phyloP scores from a whole-genome alignment of 148 eudicot genomes.

The Persicaria maculosa region DNA sequence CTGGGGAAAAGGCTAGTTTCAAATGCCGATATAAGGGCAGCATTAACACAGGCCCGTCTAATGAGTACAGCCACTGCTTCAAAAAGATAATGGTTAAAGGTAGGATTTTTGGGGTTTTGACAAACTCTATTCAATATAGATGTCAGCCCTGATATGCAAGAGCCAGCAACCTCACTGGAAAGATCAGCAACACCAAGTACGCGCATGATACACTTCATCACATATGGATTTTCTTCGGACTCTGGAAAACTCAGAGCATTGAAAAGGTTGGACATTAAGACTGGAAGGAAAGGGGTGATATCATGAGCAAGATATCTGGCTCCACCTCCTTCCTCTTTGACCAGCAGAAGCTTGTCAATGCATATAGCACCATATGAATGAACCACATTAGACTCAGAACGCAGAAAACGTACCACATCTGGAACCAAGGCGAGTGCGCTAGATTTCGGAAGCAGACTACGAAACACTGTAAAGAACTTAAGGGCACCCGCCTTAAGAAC shows the following conservation, averaged over 20 bases:
- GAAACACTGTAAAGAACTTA: constrained; percentile 77
- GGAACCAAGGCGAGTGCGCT: constrained; percentile 65
- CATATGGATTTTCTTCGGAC: constrained; percentile 93
- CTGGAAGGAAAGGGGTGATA: constrained; percentile 47
- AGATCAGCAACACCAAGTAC: constrained; percentile 88
- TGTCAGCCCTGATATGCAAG: constrained; percentile 65
- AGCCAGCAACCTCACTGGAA: constrained; percentile 61
- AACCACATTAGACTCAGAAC: constrained; percentile 82
- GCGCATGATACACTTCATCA: constrained; percentile 97
- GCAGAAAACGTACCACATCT: constrained; percentile 68
- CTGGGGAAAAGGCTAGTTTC: constrained; percentile 73
- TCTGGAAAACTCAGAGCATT: constrained; percentile 70
- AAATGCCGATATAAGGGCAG: constrained; percentile 64
- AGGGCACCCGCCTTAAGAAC: constrained; percentile 89
- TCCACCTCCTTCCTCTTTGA: constrained; percentile 68
- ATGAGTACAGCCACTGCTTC: constrained; percentile 85
- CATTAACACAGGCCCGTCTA: constrained; percentile 66
- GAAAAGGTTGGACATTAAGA: constrained; percentile 73
- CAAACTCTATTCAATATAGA: constrained; percentile 70
- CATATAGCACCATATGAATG: constrained; percentile 93
- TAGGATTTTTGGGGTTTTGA: constrained; percentile 83
- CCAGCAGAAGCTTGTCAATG: constrained; percentile 79
- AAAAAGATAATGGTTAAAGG: constrained; percentile 81
- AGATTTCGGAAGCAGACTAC: constrained; percentile 71
- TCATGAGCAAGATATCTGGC: constrained; percentile 70